These are phyloP conservation scores for Melaleuca alternifolia DNA, from an alignment of 345 rosid genomes.

Conservation along the genomic window DNA sequence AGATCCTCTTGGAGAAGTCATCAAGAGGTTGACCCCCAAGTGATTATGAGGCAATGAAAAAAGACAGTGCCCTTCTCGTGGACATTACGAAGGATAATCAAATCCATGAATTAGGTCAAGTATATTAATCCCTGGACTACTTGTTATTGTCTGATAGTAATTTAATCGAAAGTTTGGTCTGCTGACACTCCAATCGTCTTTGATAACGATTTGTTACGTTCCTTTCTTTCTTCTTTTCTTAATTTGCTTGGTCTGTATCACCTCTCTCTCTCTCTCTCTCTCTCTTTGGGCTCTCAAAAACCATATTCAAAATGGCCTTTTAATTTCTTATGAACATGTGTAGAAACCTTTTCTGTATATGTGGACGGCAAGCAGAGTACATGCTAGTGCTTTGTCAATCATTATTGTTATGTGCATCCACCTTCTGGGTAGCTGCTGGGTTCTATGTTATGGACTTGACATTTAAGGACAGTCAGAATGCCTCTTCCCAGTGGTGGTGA, in stretches of 20 bases:
- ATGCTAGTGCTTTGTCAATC: background rate
- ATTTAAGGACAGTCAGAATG: background rate
- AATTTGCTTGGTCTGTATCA: background rate
- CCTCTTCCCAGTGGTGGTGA: too few relatives aligned
- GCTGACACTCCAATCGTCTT: background rate
- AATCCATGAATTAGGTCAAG: background rate
- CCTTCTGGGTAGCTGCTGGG: background rate
- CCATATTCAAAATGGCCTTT: background rate
- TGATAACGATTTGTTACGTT: background rate
- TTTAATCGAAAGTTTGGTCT: background rate
- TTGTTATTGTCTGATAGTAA: background rate
- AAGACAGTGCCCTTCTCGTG: background rate
- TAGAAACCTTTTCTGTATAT: background rate
- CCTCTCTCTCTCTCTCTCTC: background rate
- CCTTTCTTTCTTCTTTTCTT: background rate
- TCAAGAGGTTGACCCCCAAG: background rate
- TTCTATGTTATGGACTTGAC: background rate
- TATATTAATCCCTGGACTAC: background rate
- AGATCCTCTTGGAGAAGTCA: background rate
- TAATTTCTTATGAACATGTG: background rate
- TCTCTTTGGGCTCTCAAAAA: background rate
- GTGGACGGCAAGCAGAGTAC: background rate
- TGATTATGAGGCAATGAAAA: background rate
- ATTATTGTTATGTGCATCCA: background rate
- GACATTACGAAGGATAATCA: background rate